A percentile compares a stretch with the other conserved stretches of the same genome.
Conservation (phyloP, 129 eudicot species). For the Flaveria ramosissima region DNA sequence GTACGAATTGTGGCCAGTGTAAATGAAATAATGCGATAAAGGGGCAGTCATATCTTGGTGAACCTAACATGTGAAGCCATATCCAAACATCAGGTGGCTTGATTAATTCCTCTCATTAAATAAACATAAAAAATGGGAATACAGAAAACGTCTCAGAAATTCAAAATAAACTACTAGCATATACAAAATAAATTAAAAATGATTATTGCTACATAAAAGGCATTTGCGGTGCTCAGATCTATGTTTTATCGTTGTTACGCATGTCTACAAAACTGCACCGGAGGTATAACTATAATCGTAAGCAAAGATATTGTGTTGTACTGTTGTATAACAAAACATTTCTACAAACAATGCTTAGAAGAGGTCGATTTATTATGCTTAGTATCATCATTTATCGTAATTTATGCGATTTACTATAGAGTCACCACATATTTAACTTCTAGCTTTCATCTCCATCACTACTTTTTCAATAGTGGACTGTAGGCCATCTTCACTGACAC, state of each 20-base stretch:
- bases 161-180: neutral
- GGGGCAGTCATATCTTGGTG: slow-evolving; percentile 91
- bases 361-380: neutral
- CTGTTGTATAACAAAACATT: neutral
- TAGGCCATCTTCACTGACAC: neutral
- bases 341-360: neutral
- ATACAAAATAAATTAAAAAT: neutral
- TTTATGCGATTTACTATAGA: neutral
- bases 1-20: slow-evolving; percentile 94
- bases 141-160: neutral
- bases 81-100: neutral
- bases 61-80: slow-evolving; percentile 44
- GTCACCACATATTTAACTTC: neutral
- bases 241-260: neutral
- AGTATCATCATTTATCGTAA: neutral
- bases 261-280: neutral
- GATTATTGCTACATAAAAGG: neutral
- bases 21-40: slow-evolving; percentile 80
- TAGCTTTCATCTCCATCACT: slow-evolving; percentile 10
- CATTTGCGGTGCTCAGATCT: neutral
- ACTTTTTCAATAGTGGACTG: slow-evolving; percentile 15
- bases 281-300: neutral
- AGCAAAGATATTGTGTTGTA: neutral
- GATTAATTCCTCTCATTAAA: neutral
- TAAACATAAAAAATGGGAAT: slow-evolving; percentile 1